These are phyloP conservation scores for Aureobasidium sp. DNA, from an alignment of 2,329 filamentous ascomycete genomes.

Conservation along the genomic window DNA sequence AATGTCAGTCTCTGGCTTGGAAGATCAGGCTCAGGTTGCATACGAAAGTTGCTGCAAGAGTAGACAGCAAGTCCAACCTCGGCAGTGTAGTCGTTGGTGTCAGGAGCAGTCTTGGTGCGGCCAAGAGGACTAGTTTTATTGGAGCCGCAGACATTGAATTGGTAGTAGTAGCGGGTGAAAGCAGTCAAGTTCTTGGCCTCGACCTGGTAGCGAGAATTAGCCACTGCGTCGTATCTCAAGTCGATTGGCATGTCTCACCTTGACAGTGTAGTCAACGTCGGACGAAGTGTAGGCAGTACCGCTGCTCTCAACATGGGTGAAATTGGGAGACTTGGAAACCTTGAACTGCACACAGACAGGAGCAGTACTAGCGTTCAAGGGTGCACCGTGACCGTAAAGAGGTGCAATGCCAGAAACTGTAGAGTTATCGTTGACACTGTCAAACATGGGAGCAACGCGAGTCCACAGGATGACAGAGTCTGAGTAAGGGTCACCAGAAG, in stretches of 20 bases:
- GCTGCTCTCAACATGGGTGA: conserved; percentile 43
- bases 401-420: conserved; percentile 52
- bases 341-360: conserved; percentile 63
- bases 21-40: conserved; percentile 19
- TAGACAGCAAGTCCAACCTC: conserved; percentile 60
- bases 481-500: conserved; percentile 39
- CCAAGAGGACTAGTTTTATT: conserved; percentile 56
- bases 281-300: conserved; percentile 62
- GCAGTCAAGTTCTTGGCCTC: conserved; percentile 57
- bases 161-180: conserved; percentile 62
- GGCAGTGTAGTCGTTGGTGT: conserved; percentile 48
- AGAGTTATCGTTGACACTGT: conserved; percentile 36
- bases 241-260: conserved; percentile 37
- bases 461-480: conserved; percentile 39
- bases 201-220: conserved; percentile 38
- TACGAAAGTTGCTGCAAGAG: conserved; percentile 62
- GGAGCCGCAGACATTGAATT: conserved; percentile 61
- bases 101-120: conserved; percentile 62
- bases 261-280: conserved; percentile 69
- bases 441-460: conserved; percentile 32
- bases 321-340: conserved; percentile 45
- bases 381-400: conserved; percentile 47
- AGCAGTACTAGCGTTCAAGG: conserved; percentile 42
- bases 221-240: background rate
- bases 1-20: background rate